Evolutionary conservation across 1,139 yeast species (phyloP).

Genomic region (Taphrina sp.): DNA sequence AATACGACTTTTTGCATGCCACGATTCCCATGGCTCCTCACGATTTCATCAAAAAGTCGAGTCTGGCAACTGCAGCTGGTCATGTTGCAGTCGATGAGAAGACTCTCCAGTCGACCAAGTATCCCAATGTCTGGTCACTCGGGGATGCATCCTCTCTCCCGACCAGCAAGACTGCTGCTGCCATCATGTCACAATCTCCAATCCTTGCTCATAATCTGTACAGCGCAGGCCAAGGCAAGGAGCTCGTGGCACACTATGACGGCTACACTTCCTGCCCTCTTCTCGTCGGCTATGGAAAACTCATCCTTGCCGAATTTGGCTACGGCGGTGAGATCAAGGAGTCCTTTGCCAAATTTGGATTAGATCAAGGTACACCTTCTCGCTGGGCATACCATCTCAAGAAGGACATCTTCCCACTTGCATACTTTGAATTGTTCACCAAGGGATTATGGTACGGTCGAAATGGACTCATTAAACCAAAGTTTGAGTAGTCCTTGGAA

Average conservation of each 20-base stretch:
- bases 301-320: constrained; percentile 33
- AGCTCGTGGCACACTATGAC: constrained; percentile 24
- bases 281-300: constrained; percentile 31
- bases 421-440: constrained; percentile 28
- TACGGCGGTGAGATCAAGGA: constrained; percentile 32
- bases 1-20: constrained; percentile 34
- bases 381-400: constrained; percentile 33
- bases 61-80: constrained; percentile 29
- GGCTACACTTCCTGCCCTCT: constrained; percentile 35
- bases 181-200: constrained; percentile 34
- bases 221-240: constrained; percentile 23
- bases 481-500: constrained; percentile 6
- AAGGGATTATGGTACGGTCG: constrained; percentile 34
- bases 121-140: constrained; percentile 32
- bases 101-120: constrained; percentile 32
- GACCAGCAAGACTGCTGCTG: constrained; percentile 34
- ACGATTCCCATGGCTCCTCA: constrained; percentile 34
- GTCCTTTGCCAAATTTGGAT: constrained; percentile 31
- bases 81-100: constrained; percentile 32
- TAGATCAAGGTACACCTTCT: constrained; percentile 32
- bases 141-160: constrained; percentile 34
- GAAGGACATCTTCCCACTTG: constrained; percentile 34
- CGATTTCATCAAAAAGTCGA: constrained; percentile 28
- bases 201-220: constrained; percentile 33
- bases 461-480: constrained; percentile 31